Conservation (phyloP, 805 yeast species). For the Wickerhamiella nectarea region DNA sequence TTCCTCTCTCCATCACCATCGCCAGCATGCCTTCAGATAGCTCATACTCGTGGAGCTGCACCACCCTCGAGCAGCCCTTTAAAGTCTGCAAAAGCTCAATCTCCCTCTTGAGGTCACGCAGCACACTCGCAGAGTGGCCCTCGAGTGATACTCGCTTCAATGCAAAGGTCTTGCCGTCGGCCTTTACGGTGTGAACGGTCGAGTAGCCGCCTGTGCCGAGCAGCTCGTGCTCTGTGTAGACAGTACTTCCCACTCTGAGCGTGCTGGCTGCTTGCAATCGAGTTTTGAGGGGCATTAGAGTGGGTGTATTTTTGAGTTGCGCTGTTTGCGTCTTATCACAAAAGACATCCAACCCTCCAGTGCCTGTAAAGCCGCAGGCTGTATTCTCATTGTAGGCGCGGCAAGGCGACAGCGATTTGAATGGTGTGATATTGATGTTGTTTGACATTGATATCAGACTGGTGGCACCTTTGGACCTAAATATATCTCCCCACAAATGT, state of each 20-base stretch:
- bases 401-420: too few relatives aligned
- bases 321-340: too few relatives aligned
- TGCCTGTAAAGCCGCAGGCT: too few relatives aligned
- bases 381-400: too few relatives aligned
- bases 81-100: constrained; percentile 57
- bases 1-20: constrained; percentile 90
- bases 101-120: constrained; percentile 85
- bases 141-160: constrained; percentile 76
- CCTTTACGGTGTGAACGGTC: constrained; percentile 68
- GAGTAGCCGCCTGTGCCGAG: constrained; percentile 90
- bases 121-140: constrained; percentile 48
- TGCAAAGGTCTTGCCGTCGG: constrained; percentile 53
- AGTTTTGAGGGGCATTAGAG: too few relatives aligned
- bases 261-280: not conserved
- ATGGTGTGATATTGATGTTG: too few relatives aligned
- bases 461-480: too few relatives aligned
- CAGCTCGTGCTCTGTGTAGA: constrained; percentile 61
- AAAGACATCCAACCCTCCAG: too few relatives aligned
- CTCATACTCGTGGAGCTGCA: constrained; percentile 57
- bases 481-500: too few relatives aligned
- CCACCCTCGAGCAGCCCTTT: constrained; percentile 54
- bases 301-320: too few relatives aligned
- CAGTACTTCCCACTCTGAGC: constrained; percentile 38
- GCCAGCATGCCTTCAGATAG: constrained; percentile 48
- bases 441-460: too few relatives aligned